These are phyloP conservation scores for Elsinoe arachidis DNA, from an alignment of 2,329 filamentous ascomycete genomes.

Conservation along the genomic window DNA sequence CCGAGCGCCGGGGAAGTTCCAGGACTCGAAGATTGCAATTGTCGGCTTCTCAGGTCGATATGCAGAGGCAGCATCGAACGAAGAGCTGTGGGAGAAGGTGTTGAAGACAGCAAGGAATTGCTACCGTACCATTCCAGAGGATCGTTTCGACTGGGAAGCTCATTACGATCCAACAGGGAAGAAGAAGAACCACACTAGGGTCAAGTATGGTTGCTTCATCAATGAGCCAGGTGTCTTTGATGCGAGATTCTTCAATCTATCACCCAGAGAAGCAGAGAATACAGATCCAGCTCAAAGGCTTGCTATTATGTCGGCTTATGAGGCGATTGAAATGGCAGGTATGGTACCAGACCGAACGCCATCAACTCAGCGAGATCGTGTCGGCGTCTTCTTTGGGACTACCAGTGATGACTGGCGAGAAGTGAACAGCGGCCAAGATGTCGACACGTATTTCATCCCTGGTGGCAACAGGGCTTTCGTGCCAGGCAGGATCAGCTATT, in stretches of 20 bases:
- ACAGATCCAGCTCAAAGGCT: conserved; percentile 21
- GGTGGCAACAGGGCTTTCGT: conserved; percentile 23
- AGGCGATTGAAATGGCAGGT: conserved; percentile 22
- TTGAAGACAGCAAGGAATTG: too few species aligned
- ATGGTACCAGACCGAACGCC: conserved; percentile 24
- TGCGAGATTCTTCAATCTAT: conserved; percentile 34
- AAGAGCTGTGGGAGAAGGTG: too few species aligned
- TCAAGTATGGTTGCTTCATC: conserved; percentile 31
- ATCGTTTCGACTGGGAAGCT: conserved; percentile 26
- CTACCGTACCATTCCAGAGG: not conserved
- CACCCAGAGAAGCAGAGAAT: conserved; percentile 22
- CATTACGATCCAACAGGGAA: conserved; percentile 30
- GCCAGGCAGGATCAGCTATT: conserved; percentile 21
- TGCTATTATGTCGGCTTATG: conserved; percentile 22
- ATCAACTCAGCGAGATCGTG: conserved; percentile 22
- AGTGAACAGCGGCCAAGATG: conserved; percentile 21
- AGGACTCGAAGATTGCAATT: too few species aligned
- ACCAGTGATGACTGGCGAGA: conserved; percentile 28
- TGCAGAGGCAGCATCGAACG: too few species aligned
- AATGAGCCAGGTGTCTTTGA: conserved; percentile 33
- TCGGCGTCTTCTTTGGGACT: conserved; percentile 30
- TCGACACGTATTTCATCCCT: conserved; percentile 21
- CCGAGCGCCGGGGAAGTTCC: too few species aligned
- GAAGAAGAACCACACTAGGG: conserved; percentile 22
- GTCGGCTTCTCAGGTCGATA: too few species aligned